Percentiles rank a stretch among this genome's conserved stretches.
Evolutionary conservation across 2,329 filamentous ascomycete genomes (phyloP).

Genomic region (Ophiostoma australiae): DNA sequence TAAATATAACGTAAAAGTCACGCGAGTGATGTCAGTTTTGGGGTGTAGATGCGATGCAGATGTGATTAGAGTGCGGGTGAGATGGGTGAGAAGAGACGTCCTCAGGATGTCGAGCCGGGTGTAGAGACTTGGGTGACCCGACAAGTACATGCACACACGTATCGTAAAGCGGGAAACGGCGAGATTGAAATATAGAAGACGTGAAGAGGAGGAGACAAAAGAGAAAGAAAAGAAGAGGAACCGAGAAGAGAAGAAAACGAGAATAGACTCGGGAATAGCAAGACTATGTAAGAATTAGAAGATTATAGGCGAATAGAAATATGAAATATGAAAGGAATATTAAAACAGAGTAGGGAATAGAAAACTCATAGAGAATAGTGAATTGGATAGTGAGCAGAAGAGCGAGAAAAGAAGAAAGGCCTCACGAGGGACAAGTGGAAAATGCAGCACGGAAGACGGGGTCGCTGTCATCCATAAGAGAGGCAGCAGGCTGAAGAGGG

Average conservation of each 20-base stretch:
- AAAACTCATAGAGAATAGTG: not conserved
- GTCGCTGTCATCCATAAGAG: not conserved
- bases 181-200: not conserved
- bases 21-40: not conserved
- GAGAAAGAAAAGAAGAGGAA: not conserved
- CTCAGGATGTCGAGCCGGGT: not conserved
- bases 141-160: not conserved
- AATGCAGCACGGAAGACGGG: not conserved
- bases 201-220: not conserved
- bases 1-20: not conserved
- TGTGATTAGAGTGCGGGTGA: not conserved
- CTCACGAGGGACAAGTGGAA: constrained; percentile 11
- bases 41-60: not conserved
- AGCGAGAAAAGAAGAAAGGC: not conserved
- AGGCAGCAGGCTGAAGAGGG: not conserved
- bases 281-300: constrained; percentile 11
- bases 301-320: not conserved
- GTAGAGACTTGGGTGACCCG: not conserved
- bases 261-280: not conserved
- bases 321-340: not conserved
- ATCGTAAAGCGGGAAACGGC: not conserved
- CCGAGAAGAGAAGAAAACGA: not conserved
- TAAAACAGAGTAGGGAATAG: not conserved
- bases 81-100: not conserved
- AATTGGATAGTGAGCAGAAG: not conserved